Percentiles rank a stretch among this genome's conserved stretches.
Conservation (phyloP, 345 rosid genomes). For the Citrus medica region DNA sequence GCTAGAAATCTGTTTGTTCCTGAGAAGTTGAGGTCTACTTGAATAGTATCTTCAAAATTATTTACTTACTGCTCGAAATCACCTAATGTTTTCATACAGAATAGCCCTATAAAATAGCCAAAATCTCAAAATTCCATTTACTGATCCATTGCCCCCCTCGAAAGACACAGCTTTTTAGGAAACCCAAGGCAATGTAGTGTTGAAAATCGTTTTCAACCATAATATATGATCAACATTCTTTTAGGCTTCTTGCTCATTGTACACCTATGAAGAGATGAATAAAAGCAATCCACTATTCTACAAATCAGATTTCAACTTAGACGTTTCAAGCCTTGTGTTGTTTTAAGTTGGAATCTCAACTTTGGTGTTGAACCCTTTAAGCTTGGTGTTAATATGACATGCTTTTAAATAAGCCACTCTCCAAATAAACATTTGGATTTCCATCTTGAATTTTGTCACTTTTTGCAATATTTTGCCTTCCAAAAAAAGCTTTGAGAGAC, state of each 20-base stretch:
- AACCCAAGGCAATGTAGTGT: background rate
- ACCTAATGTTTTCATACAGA: background rate
- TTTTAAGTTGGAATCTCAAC: background rate
- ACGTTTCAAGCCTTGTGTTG: background rate
- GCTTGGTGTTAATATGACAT: background rate
- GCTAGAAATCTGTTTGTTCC: background rate
- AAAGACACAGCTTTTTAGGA: background rate
- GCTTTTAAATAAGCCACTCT: background rate
- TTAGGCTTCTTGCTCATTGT: background rate
- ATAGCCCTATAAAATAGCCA: background rate
- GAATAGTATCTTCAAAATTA: background rate
- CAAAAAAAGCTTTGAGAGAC: too few species aligned
- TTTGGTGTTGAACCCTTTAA: too few species aligned
- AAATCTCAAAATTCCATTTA: background rate
- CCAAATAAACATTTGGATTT: background rate
- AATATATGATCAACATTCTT: background rate
- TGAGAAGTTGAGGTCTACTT: background rate
- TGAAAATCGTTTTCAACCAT: background rate
- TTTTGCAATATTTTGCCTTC: too few species aligned
- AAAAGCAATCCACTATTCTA: too few species aligned
- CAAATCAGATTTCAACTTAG: background rate
- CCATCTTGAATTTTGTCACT: background rate
- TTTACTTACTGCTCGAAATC: too few species aligned
- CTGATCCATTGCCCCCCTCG: background rate
- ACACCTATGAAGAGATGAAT: background rate